Evolutionary conservation across 495 filamentous ascomycete genomes (phyloP).

Genomic region (Rhypophila decipiens): DNA sequence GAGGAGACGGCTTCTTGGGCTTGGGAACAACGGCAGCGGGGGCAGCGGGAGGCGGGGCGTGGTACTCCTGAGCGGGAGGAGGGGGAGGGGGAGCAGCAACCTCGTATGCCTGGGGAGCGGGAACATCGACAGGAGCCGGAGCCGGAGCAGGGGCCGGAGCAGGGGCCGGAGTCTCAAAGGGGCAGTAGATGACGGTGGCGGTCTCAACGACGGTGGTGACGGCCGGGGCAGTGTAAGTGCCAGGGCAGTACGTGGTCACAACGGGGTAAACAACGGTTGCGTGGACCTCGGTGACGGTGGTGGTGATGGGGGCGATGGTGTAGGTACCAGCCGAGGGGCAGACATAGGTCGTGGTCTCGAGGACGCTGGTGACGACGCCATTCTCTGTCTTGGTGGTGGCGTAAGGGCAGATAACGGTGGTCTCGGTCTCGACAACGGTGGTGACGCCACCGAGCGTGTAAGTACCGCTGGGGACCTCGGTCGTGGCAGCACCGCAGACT

Average conservation of each 20-base stretch:
- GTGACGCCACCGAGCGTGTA: slow-evolving; percentile 74
- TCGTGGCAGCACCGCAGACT: slow-evolving; percentile 58
- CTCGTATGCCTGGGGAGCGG: slow-evolving; percentile 9
- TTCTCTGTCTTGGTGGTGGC: slow-evolving; percentile 58
- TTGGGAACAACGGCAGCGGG: slow-evolving; percentile 15
- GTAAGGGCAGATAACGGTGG: slow-evolving; percentile 67
- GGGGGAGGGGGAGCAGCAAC: slow-evolving; percentile 17
- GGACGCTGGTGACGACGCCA: slow-evolving; percentile 61
- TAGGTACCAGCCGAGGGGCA: slow-evolving; percentile 77
- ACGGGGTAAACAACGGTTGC: slow-evolving; percentile 61
- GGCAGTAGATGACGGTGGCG: slow-evolving; percentile 65
- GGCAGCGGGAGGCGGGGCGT: too few relatives aligned
- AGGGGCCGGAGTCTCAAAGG: slow-evolving; percentile 45
- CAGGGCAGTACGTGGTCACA: slow-evolving; percentile 57
- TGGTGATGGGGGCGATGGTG: slow-evolving; percentile 68
- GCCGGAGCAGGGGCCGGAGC: slow-evolving; percentile 17
- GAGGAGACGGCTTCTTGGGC: slow-evolving; percentile 13
- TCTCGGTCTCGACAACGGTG: slow-evolving; percentile 62
- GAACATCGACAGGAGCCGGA: slow-evolving; percentile 15
- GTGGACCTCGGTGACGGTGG: slow-evolving; percentile 43
- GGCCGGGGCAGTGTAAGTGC: slow-evolving; percentile 67
- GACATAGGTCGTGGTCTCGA: slow-evolving; percentile 66
- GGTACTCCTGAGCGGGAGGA: too few relatives aligned
- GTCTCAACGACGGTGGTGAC: slow-evolving; percentile 64
- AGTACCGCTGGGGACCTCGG: slow-evolving; percentile 56